phyloP scores from a whole-genome alignment of 176 grass and related monocot species.

The Triticum turgidum region DNA sequence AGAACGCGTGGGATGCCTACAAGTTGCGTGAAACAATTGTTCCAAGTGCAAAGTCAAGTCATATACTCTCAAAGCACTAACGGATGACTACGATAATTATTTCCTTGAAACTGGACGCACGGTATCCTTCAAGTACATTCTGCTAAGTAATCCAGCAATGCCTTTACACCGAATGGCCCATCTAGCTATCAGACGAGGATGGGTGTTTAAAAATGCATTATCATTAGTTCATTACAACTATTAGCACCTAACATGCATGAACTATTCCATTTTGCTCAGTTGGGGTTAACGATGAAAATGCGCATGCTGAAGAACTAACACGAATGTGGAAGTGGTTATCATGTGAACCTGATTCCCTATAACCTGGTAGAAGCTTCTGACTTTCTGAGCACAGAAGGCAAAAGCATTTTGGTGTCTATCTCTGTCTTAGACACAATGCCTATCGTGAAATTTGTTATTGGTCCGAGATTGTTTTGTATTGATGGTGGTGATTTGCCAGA shows the following conservation, averaged over 20 bases:
- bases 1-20: no score
- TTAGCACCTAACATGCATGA: not conserved
- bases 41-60: constrained; percentile 67
- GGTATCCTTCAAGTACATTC: constrained; percentile 85
- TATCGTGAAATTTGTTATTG: not conserved
- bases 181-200: not conserved
- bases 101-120: constrained; percentile 69
- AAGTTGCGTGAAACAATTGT: constrained; percentile 58
- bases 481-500: constrained; percentile 11
- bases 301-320: constrained; percentile 65
- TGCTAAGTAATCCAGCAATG: constrained; percentile 53
- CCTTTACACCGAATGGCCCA: not conserved
- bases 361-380: constrained; percentile 73
- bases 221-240: not conserved
- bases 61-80: constrained; percentile 74
- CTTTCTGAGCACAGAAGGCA: constrained; percentile 62
- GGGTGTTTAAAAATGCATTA: not conserved
- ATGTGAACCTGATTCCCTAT: constrained; percentile 95
- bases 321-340: constrained; percentile 63
- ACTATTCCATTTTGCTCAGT: constrained; percentile 38
- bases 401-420: constrained; percentile 53
- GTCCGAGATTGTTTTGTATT: not conserved
- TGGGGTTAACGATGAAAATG: constrained; percentile 72
- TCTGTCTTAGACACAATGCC: not conserved
- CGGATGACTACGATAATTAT: constrained; percentile 78